Evolutionary conservation across 2,329 filamentous ascomycete genomes (phyloP).

Genomic region (Venturia carpophila): DNA sequence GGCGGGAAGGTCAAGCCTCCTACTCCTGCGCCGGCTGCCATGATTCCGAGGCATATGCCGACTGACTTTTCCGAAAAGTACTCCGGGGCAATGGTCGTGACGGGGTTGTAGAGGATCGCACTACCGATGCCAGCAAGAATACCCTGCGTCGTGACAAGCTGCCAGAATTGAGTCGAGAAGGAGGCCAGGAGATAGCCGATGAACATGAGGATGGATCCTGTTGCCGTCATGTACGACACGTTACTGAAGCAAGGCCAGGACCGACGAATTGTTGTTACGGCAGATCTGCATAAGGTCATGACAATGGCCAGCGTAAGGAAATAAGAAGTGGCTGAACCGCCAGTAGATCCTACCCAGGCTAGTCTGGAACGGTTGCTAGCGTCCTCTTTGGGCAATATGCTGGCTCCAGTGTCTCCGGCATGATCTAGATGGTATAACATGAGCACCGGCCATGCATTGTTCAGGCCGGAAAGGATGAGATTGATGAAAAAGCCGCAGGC

Average conservation of each 20-base stretch:
- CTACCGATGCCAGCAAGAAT: constrained; percentile 40
- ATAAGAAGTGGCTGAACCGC: background rate
- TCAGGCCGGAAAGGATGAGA: background rate
- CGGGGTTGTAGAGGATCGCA: constrained; percentile 34
- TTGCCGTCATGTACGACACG: background rate
- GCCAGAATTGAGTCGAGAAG: constrained; percentile 35
- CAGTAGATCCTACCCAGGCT: background rate
- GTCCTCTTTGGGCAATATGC: background rate
- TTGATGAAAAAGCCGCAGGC: background rate
- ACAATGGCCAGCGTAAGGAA: background rate
- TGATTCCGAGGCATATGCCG: background rate
- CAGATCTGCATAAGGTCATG: background rate
- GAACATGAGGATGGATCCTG: background rate
- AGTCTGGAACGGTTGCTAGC: background rate
- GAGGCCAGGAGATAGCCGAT: background rate
- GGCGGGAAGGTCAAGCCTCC: background rate
- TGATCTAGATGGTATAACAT: background rate
- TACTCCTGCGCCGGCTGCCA: constrained; percentile 3
- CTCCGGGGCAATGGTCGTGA: constrained; percentile 17
- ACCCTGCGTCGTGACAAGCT: constrained; percentile 43
- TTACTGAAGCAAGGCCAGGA: constrained; percentile 1
- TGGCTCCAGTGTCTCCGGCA: background rate
- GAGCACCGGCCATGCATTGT: background rate
- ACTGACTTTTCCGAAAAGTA: background rate
- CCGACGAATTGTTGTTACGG: background rate